A percentile compares a stretch with the other conserved stretches of the same genome.
These are phyloP conservation scores for Bretziella fagacearum DNA, from an alignment of 2,329 filamentous ascomycete genomes.

Conservation along the genomic window DNA sequence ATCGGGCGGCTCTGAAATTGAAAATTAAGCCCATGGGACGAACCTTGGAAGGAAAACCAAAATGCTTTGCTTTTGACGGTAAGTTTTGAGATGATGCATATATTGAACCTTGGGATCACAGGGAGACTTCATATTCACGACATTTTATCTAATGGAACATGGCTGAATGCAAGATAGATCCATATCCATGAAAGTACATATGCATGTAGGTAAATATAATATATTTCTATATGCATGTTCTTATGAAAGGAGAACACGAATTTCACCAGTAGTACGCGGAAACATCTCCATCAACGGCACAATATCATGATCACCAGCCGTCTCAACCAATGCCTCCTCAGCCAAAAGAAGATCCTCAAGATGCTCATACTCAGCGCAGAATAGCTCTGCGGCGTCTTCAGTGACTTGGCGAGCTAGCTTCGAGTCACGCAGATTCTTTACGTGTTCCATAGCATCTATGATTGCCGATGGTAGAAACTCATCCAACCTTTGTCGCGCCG, in stretches of 20 bases:
- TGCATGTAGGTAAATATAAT: background rate
- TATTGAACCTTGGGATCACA: too few relatives aligned
- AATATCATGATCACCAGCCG: slow-evolving; percentile 18
- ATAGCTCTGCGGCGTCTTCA: slow-evolving; percentile 64
- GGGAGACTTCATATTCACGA: too few relatives aligned
- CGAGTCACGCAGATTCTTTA: slow-evolving; percentile 57
- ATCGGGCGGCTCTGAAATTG: too few relatives aligned
- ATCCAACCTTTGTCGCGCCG: slow-evolving; percentile 62
- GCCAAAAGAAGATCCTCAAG: slow-evolving; percentile 33
- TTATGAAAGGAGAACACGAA: slow-evolving; percentile 40
- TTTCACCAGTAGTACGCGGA: slow-evolving; percentile 42
- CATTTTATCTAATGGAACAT: too few relatives aligned
- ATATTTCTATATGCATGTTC: background rate
- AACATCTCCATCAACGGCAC: slow-evolving; percentile 30
- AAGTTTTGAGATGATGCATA: too few relatives aligned
- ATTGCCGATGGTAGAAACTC: slow-evolving; percentile 83
- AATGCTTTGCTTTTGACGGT: too few relatives aligned
- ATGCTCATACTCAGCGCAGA: slow-evolving; percentile 68
- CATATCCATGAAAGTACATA: too few relatives aligned
- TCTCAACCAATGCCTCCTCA: slow-evolving; percentile 22
- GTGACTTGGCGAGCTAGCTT: slow-evolving; percentile 58
- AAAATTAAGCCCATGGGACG: too few relatives aligned
- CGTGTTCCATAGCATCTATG: slow-evolving; percentile 74
- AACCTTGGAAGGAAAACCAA: too few relatives aligned
- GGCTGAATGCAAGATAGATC: too few relatives aligned